Percentiles rank a stretch among this genome's conserved stretches.
These are phyloP conservation scores for Termitomyces sp. DNA, from an alignment of 768 basidiomycete species.

Conservation along the genomic window DNA sequence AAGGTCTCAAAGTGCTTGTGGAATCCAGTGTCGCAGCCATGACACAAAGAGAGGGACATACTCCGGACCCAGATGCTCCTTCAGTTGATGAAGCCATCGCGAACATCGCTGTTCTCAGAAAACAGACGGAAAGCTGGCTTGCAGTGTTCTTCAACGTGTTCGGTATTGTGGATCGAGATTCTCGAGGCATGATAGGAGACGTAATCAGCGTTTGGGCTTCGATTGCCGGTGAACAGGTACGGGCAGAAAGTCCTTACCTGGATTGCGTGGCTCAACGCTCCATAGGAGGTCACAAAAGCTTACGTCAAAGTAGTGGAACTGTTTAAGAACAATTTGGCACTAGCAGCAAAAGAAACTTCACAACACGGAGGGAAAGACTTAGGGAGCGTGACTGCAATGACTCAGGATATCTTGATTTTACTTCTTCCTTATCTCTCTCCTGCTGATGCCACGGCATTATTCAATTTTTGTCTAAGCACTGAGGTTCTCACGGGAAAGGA, in stretches of 20 bases:
- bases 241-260: constrained; percentile 8
- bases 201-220: constrained; percentile 84
- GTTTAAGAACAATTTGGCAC: constrained; percentile 58
- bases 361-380: constrained; percentile 24
- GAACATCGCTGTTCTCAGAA: constrained; percentile 68
- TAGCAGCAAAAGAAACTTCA: constrained; percentile 23
- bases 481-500: constrained; percentile 73
- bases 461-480: constrained; percentile 60
- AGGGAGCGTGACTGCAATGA: constrained; percentile 52
- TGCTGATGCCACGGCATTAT: constrained; percentile 56
- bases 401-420: constrained; percentile 81
- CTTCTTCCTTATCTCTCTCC: constrained; percentile 70
- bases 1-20: constrained; percentile 74
- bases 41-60: constrained; percentile 27
- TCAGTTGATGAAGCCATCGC: constrained; percentile 52
- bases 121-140: constrained; percentile 88
- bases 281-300: constrained; percentile 71
- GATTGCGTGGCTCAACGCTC: background rate
- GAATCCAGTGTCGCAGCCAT: constrained; percentile 66
- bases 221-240: constrained; percentile 68
- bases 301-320: constrained; percentile 73
- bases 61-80: constrained; percentile 26
- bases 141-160: constrained; percentile 98
- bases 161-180: constrained; percentile 72
- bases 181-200: constrained; percentile 74